These are phyloP conservation scores for Lithospermum erythrorhizon DNA, from an alignment of 257 asterid genomes.

Conservation along the genomic window DNA sequence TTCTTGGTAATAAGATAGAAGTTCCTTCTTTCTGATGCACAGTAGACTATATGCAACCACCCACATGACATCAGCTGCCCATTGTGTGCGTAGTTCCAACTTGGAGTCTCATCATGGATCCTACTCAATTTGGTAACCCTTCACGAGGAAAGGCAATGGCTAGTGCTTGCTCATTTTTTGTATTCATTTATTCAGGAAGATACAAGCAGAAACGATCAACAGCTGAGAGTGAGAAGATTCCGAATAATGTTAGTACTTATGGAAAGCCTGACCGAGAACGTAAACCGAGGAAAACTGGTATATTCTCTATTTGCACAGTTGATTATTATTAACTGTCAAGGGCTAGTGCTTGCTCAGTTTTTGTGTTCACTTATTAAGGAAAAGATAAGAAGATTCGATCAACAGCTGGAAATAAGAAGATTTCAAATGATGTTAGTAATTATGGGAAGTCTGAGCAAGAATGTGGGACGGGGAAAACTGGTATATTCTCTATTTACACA, in stretches of 20 bases:
- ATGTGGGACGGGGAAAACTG: conserved; percentile 9
- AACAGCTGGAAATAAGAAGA: conserved; percentile 16
- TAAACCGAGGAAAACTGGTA: conserved; percentile 14
- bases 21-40: not conserved
- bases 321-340: not conserved
- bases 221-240: conserved; percentile 13
- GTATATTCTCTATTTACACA: conserved; percentile 5
- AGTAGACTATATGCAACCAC: too few species aligned
- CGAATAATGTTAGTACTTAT: conserved; percentile 10
- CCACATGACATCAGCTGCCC: too few species aligned
- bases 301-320: not conserved
- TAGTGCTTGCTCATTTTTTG: conserved; percentile 10
- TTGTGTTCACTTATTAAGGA: conserved; percentile 16
- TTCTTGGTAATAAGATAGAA: not conserved
- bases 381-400: conserved; percentile 13
- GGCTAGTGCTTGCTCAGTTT: conserved; percentile 7
- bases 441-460: conserved; percentile 13
- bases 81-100: too few species aligned
- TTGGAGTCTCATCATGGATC: too few species aligned
- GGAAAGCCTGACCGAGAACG: conserved; percentile 12
- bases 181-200: conserved; percentile 15
- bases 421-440: conserved; percentile 8
- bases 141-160: conserved; percentile 1
- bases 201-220: conserved; percentile 15
- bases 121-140: not conserved